Evolutionary conservation across 1,284 basidiomycete species (phyloP).

Genomic region (Cerioporus squamosus): DNA sequence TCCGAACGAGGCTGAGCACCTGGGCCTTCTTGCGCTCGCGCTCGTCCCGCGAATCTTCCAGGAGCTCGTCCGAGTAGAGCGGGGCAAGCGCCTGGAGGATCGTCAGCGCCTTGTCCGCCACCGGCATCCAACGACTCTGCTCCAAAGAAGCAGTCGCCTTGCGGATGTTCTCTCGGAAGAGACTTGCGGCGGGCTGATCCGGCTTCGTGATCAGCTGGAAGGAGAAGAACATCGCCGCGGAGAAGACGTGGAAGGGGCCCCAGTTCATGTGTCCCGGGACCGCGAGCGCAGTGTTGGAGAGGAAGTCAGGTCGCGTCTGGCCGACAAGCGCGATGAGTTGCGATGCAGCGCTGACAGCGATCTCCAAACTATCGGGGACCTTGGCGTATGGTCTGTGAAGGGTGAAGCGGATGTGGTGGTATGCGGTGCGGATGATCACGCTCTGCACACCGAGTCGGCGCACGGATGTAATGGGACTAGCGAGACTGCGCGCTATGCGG

Average conservation of each 20-base stretch:
- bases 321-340: slow-evolving; percentile 76
- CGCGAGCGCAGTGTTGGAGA: slow-evolving; percentile 65
- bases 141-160: slow-evolving; percentile 69
- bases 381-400: slow-evolving; percentile 80
- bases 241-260: slow-evolving; percentile 82
- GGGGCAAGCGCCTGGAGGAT: slow-evolving; percentile 72
- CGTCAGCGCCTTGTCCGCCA: slow-evolving; percentile 74
- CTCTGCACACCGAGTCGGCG: slow-evolving; percentile 76
- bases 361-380: slow-evolving; percentile 65
- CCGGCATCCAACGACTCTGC: slow-evolving; percentile 58
- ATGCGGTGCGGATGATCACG: slow-evolving; percentile 74
- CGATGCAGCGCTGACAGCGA: slow-evolving; percentile 73
- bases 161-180: slow-evolving; percentile 74
- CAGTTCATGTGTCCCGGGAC: slow-evolving; percentile 83
- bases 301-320: slow-evolving; percentile 63
- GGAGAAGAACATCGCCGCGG: slow-evolving; percentile 85
- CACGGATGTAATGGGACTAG: slow-evolving; percentile 55
- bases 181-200: slow-evolving; percentile 71
- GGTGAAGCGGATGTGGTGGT: slow-evolving; percentile 80
- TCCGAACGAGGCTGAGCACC: slow-evolving; percentile 67
- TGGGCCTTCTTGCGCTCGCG: slow-evolving; percentile 62
- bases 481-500: slow-evolving; percentile 67
- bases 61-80: slow-evolving; percentile 67
- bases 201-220: slow-evolving; percentile 81
- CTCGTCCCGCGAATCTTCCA: slow-evolving; percentile 42